Conservation (phyloP, 768 basidiomycete genomes). For the Lentinula sp. region DNA sequence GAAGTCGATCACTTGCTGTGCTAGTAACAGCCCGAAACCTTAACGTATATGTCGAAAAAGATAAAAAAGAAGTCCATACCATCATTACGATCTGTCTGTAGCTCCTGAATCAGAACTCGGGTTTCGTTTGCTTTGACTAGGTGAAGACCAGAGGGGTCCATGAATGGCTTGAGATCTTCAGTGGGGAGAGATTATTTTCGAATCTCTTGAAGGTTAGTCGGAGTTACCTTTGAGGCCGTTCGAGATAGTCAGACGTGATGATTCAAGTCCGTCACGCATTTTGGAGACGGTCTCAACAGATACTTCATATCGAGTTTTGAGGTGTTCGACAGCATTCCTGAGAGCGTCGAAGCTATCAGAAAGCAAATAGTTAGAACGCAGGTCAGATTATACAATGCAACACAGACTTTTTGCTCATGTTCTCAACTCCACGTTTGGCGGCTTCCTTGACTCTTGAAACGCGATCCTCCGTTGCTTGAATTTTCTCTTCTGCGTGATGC, state of each 20-base stretch:
- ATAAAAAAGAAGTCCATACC: conserved; percentile 15
- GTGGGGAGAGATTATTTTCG: neutral
- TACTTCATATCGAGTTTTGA: conserved; percentile 18
- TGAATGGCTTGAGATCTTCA: conserved; percentile 21
- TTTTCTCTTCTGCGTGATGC: neutral
- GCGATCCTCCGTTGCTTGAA: conserved; percentile 2
- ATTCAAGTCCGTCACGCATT: conserved; percentile 17
- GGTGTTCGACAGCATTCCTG: conserved; percentile 19
- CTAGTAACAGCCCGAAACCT: conserved; percentile 17
- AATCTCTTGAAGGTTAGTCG: neutral
- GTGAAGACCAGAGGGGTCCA: conserved; percentile 20
- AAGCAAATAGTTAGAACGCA: neutral
- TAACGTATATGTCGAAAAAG: neutral
- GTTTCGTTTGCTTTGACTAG: conserved; percentile 18
- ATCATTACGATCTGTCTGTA: conserved; percentile 27
- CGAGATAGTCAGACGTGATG: conserved; percentile 15
- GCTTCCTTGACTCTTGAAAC: conserved; percentile 7
- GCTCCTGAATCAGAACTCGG: conserved; percentile 22
- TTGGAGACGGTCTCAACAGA: conserved; percentile 18
- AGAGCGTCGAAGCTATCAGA: conserved; percentile 20
- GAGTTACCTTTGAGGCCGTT: conserved; percentile 20
- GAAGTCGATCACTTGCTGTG: conserved; percentile 43
- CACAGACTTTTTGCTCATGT: conserved; percentile 13
- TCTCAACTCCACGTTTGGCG: conserved; percentile 13
- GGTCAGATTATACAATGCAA: neutral